phyloP scores from a whole-genome alignment of 306 rosid species.

The Cyamopsis tetragonoloba region DNA sequence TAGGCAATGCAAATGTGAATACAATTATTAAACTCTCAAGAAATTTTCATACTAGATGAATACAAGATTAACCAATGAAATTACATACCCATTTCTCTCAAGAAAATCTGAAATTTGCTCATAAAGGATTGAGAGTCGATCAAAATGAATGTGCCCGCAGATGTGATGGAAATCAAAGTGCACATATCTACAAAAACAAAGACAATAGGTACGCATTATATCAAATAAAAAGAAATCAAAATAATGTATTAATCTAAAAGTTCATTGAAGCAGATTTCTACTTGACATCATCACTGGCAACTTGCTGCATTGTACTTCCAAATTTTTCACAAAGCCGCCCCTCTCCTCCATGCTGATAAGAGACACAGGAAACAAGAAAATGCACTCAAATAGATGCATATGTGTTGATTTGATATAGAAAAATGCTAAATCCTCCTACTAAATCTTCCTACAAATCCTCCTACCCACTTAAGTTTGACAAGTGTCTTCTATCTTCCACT shows the following conservation, averaged over 20 bases:
- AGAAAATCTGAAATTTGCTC: conserved; percentile 78
- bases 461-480: too few species aligned
- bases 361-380: conserved; percentile 13
- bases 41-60: neutral
- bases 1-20: neutral
- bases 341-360: conserved; percentile 81
- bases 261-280: conserved; percentile 33
- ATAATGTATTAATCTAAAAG: neutral
- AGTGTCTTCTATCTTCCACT: too few species aligned
- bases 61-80: neutral
- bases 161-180: conserved; percentile 82
- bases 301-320: conserved; percentile 51
- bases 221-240: conserved; percentile 7
- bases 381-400: conserved; percentile 4
- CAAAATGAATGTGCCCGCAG: conserved; percentile 84
- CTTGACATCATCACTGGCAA: conserved; percentile 67
- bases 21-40: neutral
- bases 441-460: too few species aligned
- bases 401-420: too few species aligned
- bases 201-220: neutral
- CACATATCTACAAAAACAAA: conserved; percentile 49
- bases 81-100: conserved; percentile 71
- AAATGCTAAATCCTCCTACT: too few species aligned
- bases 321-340: conserved; percentile 67
- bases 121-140: conserved; percentile 73